Percentiles rank a stretch among this genome's conserved stretches.
Evolutionary conservation across 1,284 basidiomycete genomes (phyloP).

Genomic region (Porphyrellus sp.): DNA sequence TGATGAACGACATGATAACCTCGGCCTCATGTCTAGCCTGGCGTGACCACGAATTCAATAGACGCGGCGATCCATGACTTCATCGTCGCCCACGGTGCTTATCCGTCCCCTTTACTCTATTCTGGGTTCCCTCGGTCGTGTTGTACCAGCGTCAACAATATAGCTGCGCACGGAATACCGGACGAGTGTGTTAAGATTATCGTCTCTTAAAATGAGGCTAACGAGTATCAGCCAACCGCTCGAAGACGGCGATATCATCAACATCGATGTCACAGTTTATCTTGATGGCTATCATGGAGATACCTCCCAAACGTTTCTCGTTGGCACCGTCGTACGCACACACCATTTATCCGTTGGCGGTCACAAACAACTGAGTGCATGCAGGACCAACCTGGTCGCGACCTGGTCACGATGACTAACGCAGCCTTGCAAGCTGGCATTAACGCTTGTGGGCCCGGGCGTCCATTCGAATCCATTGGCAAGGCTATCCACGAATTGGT

Average conservation of each 20-base stretch:
- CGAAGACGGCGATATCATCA: constrained; percentile 78
- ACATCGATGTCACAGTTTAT: constrained; percentile 82
- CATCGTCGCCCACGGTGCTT: constrained; percentile 68
- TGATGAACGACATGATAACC: not conserved
- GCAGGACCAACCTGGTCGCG: constrained; percentile 64
- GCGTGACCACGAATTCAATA: constrained; percentile 71
- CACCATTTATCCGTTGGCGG: not conserved
- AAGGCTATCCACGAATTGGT: constrained; percentile 64
- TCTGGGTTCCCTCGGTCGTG: constrained; percentile 79
- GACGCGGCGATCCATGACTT: constrained; percentile 70
- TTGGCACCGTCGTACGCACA: constrained; percentile 66
- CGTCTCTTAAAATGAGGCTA: not conserved
- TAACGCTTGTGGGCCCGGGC: constrained; percentile 71
- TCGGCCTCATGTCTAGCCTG: constrained; percentile 49
- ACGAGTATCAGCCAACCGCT: constrained; percentile 60
- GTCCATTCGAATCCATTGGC: constrained; percentile 73
- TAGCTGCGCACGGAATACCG: constrained; percentile 84
- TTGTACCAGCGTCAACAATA: constrained; percentile 87
- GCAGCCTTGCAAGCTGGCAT: constrained; percentile 75
- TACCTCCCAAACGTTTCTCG: constrained; percentile 76
- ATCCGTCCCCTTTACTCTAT: constrained; percentile 86
- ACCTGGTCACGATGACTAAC: constrained; percentile 61
- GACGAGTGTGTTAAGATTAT: constrained; percentile 55
- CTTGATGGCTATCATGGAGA: constrained; percentile 82
- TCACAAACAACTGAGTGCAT: not conserved